Percentiles rank a stretch among this genome's conserved stretches.
phyloP scores from a whole-genome alignment of 2,329 filamentous ascomycete genomes.

The Nemania bipapillata region DNA sequence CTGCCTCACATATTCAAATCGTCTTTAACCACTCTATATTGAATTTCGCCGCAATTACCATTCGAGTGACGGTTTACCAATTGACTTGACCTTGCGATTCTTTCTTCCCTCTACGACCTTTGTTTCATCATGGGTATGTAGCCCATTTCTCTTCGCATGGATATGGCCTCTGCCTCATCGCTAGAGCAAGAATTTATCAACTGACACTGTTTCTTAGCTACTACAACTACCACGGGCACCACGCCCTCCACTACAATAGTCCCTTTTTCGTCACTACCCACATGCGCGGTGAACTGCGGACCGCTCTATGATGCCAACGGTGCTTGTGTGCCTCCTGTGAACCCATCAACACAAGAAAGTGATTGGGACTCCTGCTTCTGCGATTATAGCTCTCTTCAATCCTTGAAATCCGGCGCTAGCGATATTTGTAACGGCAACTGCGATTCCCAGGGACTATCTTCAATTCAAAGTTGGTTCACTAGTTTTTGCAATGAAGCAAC shows the following conservation, averaged over 20 bases:
- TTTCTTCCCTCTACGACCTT: background rate
- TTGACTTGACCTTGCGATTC: background rate
- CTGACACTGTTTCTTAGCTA: slow-evolving; percentile 28
- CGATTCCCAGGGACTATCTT: slow-evolving; percentile 61
- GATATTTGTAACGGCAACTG: slow-evolving; percentile 73
- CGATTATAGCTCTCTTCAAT: slow-evolving; percentile 66
- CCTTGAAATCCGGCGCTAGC: slow-evolving; percentile 66
- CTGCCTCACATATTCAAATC: background rate
- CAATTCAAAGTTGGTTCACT: slow-evolving; percentile 76
- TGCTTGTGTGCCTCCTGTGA: slow-evolving; percentile 72
- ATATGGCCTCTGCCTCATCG: background rate
- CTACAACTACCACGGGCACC: background rate
- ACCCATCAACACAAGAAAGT: slow-evolving; percentile 58
- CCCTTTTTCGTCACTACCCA: slow-evolving; percentile 68
- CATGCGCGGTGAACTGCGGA: slow-evolving; percentile 70
- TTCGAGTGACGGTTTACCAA: background rate
- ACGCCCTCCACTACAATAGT: slow-evolving; percentile 62
- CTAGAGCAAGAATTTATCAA: background rate
- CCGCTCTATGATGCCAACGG: slow-evolving; percentile 75
- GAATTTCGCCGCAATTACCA: background rate
- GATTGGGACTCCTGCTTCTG: slow-evolving; percentile 80
- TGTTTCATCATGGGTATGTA: slow-evolving; percentile 29
- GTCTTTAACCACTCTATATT: background rate
- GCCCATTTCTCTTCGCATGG: background rate
- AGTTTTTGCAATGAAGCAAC: slow-evolving; percentile 68